Evolutionary conservation across 73 alveolate species (phyloP).

Genomic region (Paramecium caudatum): DNA sequence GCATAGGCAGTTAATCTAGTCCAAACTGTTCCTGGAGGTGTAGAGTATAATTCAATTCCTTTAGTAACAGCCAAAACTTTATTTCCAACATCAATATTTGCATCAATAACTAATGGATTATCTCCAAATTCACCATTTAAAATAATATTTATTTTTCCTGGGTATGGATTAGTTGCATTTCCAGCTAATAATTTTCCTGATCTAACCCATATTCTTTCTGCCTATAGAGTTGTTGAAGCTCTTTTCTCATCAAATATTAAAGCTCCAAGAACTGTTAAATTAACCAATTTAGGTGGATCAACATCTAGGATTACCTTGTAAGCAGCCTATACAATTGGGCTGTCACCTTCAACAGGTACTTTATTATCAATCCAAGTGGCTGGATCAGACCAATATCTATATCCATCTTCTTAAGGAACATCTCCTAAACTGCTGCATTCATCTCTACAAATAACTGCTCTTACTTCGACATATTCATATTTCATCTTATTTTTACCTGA

Average conservation of each 20-base stretch:
- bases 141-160: slow-evolving; percentile 16
- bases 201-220: slow-evolving; percentile 69
- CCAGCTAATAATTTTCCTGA: slow-evolving; percentile 71
- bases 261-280: slow-evolving; percentile 62
- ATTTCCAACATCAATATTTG: slow-evolving; percentile 66
- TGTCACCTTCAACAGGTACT: slow-evolving; percentile 63
- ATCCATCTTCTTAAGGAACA: slow-evolving; percentile 17
- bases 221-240: slow-evolving; percentile 17
- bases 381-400: slow-evolving; percentile 59
- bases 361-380: slow-evolving; percentile 32
- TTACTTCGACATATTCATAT: slow-evolving; percentile 60
- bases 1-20: slow-evolving; percentile 71
- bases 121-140: slow-evolving; percentile 66
- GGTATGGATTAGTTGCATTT: slow-evolving; percentile 66
- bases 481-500: slow-evolving; percentile 49
- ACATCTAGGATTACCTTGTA: slow-evolving; percentile 50
- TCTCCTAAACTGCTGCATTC: slow-evolving; percentile 44
- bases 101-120: slow-evolving; percentile 52
- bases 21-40: slow-evolving; percentile 62
- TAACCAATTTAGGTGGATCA: slow-evolving; percentile 42
- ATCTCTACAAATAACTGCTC: slow-evolving; percentile 66
- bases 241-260: slow-evolving; percentile 63
- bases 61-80: slow-evolving; percentile 65
- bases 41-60: slow-evolving; percentile 23
- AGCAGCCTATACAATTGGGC: not conserved